These are phyloP conservation scores for Rasamsonia emersonii DNA, from an alignment of 2,329 filamentous ascomycete species.

Conservation along the genomic window DNA sequence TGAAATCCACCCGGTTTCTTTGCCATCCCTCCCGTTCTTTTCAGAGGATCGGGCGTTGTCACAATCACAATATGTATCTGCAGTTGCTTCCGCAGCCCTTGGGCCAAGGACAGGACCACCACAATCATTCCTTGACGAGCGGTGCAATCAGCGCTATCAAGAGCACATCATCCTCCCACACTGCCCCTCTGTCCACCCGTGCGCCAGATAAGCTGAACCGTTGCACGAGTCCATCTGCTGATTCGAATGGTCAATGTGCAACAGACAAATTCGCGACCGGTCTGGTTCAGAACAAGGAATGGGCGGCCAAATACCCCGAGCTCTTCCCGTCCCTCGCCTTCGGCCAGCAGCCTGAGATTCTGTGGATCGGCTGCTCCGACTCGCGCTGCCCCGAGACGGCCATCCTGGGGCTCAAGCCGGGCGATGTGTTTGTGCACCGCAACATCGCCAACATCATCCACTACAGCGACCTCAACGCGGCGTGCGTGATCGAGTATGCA, in stretches of 20 bases:
- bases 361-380: conserved; percentile 85
- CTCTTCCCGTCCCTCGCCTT: conserved; percentile 61
- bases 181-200: background rate
- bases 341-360: conserved; percentile 54
- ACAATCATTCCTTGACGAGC: too few species aligned
- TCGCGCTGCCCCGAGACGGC: conserved; percentile 77
- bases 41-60: too few species aligned
- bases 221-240: background rate
- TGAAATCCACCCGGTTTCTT: background rate
- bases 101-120: background rate
- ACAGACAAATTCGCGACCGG: conserved; percentile 54
- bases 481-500: conserved; percentile 70
- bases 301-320: conserved; percentile 61
- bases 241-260: conserved; percentile 1
- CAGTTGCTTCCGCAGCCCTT: background rate
- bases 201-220: background rate
- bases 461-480: conserved; percentile 64
- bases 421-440: conserved; percentile 81
- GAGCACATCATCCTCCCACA: background rate
- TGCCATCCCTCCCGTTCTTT: too few species aligned
- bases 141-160: too few species aligned
- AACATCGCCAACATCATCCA: conserved; percentile 83
- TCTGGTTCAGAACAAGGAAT: conserved; percentile 60
- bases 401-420: conserved; percentile 67
- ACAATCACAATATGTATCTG: conserved; percentile 1